A percentile compares a stretch with the other conserved stretches of the same genome.
These are phyloP conservation scores for Xylariaceae sp. DNA, from an alignment of 2,329 filamentous ascomycete genomes.

Conservation along the genomic window DNA sequence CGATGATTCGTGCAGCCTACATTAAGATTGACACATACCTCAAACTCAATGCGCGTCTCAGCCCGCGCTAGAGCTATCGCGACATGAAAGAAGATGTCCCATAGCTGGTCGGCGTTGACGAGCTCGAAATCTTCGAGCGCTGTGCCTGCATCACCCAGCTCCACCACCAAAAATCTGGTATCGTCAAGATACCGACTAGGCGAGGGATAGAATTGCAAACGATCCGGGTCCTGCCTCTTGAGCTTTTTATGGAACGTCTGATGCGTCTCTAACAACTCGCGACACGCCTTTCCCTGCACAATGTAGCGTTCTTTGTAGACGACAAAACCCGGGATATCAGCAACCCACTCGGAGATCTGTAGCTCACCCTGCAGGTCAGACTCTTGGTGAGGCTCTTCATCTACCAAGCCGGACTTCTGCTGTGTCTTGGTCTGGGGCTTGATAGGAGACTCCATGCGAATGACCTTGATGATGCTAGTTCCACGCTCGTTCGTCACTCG, in stretches of 20 bases:
- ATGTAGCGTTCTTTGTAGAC: conserved; percentile 63
- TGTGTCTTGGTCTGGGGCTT: conserved; percentile 56
- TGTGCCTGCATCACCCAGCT: conserved; percentile 59
- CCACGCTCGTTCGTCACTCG: conserved; percentile 56
- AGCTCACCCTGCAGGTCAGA: conserved; percentile 56
- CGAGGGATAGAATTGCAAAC: conserved; percentile 59
- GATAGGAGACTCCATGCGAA: conserved; percentile 56
- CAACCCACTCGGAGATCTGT: conserved; percentile 59
- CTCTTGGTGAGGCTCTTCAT: conserved; percentile 55
- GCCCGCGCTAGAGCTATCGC: conserved; percentile 58
- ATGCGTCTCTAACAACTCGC: conserved; percentile 55
- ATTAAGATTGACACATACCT: conserved; percentile 39
- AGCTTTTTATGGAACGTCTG: conserved; percentile 51
- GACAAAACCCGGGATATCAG: conserved; percentile 62
- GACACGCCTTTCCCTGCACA: conserved; percentile 52
- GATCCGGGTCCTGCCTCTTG: conserved; percentile 52
- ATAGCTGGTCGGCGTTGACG: conserved; percentile 47
- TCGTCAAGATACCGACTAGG: conserved; percentile 56
- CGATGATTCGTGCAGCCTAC: too few species aligned
- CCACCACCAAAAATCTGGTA: conserved; percentile 58
- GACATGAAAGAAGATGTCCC: conserved; percentile 61
- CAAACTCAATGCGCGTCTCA: conserved; percentile 55
- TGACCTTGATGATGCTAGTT: conserved; percentile 63
- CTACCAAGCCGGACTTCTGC: conserved; percentile 49
- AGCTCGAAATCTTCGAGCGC: conserved; percentile 58